Percentiles rank a stretch among this genome's conserved stretches.
Conservation (phyloP, 208 protist genomes). For the Leptomonas pyrrhocoris region DNA sequence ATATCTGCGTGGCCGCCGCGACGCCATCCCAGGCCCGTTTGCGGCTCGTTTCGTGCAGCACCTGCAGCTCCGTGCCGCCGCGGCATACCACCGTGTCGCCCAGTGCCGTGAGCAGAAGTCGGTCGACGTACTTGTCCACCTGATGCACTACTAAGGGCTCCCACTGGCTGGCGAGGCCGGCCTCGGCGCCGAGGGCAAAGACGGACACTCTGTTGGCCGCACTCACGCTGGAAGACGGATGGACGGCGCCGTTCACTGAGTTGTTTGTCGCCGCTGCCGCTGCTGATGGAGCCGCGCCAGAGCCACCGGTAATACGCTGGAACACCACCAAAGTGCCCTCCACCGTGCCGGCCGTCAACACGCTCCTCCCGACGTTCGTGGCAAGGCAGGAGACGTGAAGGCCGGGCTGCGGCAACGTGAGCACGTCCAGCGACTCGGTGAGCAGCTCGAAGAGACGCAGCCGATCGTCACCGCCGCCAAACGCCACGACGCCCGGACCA, state of each 20-base stretch:
- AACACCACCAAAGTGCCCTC: conserved; percentile 79
- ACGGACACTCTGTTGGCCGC: conserved; percentile 3
- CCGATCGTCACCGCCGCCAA: conserved; percentile 78
- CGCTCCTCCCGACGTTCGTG: conserved; percentile 34
- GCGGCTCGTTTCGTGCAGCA: conserved; percentile 88
- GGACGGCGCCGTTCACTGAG: neutral
- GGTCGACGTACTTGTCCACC: conserved; percentile 64
- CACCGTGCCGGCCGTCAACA: conserved; percentile 63
- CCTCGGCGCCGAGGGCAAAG: conserved; percentile 9
- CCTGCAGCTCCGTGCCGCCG: conserved; percentile 58
- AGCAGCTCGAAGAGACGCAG: conserved; percentile 85
- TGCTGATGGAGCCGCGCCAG: neutral
- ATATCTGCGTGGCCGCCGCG: conserved; percentile 87
- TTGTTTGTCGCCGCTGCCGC: neutral
- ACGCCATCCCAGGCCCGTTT: conserved; percentile 84
- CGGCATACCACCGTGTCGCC: conserved; percentile 68
- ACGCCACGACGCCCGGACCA: conserved; percentile 65
- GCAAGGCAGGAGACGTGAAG: conserved; percentile 65
- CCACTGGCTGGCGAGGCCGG: conserved; percentile 56
- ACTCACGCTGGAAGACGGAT: neutral
- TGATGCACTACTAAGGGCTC: conserved; percentile 75
- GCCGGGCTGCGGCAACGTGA: conserved; percentile 57
- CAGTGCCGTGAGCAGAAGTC: conserved; percentile 56
- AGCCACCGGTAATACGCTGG: conserved; percentile 20
- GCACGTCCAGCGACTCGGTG: conserved; percentile 71